Conservation (phyloP, 2,329 filamentous ascomycete genomes). For the Scedosporium boydii region DNA sequence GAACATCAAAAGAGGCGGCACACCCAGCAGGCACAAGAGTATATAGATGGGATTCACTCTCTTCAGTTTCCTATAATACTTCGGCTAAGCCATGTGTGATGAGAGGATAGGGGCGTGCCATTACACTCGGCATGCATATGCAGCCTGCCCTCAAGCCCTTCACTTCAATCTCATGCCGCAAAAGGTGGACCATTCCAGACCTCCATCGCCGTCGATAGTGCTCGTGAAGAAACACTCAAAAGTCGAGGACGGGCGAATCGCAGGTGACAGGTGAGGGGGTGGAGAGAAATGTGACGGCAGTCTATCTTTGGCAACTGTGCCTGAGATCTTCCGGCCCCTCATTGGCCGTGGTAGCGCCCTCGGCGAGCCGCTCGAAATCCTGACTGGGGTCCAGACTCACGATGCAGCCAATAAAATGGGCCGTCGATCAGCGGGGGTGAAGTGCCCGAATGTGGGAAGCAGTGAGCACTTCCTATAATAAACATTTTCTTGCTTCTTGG, state of each 20-base stretch:
- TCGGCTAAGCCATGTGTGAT: not conserved
- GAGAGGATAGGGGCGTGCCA: slow-evolving; percentile 3
- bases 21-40: not conserved
- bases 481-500: not conserved
- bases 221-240: not conserved
- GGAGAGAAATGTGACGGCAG: slow-evolving; percentile 1
- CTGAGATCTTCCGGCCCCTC: not conserved
- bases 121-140: slow-evolving; percentile 3
- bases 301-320: slow-evolving; percentile 5
- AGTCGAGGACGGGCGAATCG: not conserved
- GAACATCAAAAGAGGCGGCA: not conserved
- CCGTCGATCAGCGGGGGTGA: not conserved
- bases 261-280: not conserved
- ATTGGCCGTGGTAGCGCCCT: slow-evolving; percentile 4
- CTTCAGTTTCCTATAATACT: not conserved
- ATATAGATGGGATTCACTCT: not conserved
- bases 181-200: not conserved
- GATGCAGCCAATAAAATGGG: not conserved
- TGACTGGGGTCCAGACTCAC: not conserved
- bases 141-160: not conserved
- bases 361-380: not conserved
- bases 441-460: not conserved
- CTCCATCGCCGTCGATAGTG: not conserved
- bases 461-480: not conserved
- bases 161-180: not conserved